Evolutionary conservation across 495 filamentous ascomycete genomes (phyloP), one percentile per base, ranked within the genome.

Genomic region (Tetracladium setigerum): DNA sequence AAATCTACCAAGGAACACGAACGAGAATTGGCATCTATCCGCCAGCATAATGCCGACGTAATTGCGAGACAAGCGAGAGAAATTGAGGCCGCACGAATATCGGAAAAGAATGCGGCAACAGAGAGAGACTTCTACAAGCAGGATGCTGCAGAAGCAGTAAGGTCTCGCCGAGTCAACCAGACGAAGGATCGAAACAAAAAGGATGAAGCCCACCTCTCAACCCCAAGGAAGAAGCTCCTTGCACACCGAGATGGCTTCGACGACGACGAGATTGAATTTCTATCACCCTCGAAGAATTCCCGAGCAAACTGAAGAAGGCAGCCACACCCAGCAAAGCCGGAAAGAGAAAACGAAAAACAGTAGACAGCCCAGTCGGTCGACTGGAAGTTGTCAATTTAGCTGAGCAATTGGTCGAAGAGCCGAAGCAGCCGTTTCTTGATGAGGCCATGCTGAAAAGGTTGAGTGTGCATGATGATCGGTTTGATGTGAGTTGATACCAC

Each of bases 81-180:
- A 5, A 57, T 63, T 0, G 69, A 77, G 38, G 65, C 63, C 12
- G 70, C 71, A 0, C 48, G 62, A n/a, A 63, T 67, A 0, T 68
- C 70, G 0, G 66, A 73, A 41, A 62, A 69, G 18, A 68, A 59
- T 5, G 67, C 66, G 18, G 52, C 64, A 17, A 73, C 70, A 1
- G 75, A 77, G 46, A 66, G 76, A 19, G 66, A 76, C 37, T 79
- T 79, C 49, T 64, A 70, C 27, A 68, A 67, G 18, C 67, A 68
- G 47, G 73, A 77, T 51, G 59, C 77, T 50, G 65, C 61, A 14
- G 73, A 76, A 50, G 53, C 52, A n/a, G 40, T 52, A 43, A 46
- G 47, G 24, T 50, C 44, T 31, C 40, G 53, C n/a, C 43, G 42
- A 13, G 32, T 73, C 64, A 45, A 59, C 54, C 30, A 69, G 65